Evolutionary conservation across 169 alveolate species (phyloP).

Genomic region (Ichthyophthirius multifiliis): DNA sequence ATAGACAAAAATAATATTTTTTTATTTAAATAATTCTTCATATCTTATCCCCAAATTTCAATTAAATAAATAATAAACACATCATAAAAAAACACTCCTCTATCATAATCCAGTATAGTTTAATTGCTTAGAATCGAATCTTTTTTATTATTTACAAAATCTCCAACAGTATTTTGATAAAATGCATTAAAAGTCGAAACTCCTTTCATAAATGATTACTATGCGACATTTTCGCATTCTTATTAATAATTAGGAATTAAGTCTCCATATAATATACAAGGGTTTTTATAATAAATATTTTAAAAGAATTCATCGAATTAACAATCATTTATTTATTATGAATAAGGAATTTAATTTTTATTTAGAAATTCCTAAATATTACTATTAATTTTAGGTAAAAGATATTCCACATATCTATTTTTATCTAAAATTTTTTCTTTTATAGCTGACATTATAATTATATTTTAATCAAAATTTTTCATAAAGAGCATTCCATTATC

Average conservation of each 20-base stretch:
- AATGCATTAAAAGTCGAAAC: not conserved
- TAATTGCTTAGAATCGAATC: not conserved
- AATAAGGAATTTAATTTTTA: not conserved
- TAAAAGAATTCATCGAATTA: not conserved
- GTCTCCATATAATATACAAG: not conserved
- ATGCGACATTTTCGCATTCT: not conserved
- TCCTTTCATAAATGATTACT: not conserved
- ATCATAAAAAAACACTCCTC: conserved; percentile 3
- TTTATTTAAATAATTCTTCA: not conserved
- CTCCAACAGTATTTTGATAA: not conserved
- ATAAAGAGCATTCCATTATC: conserved; percentile 1
- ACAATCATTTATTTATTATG: not conserved
- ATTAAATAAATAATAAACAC: not conserved
- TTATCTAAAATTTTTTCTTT: not conserved
- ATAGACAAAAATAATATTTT: not conserved
- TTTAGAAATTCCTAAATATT: not conserved
- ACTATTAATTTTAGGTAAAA: not conserved
- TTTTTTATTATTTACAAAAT: no score
- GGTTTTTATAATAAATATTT: not conserved
- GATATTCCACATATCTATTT: not conserved
- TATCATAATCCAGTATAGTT: not conserved
- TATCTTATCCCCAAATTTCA: not conserved
- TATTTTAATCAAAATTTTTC: not conserved
- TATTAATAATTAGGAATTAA: not conserved
- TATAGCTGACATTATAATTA: not conserved